Conservation (phyloP, 345 rosid species). For the Odontarrhena argentea region DNA sequence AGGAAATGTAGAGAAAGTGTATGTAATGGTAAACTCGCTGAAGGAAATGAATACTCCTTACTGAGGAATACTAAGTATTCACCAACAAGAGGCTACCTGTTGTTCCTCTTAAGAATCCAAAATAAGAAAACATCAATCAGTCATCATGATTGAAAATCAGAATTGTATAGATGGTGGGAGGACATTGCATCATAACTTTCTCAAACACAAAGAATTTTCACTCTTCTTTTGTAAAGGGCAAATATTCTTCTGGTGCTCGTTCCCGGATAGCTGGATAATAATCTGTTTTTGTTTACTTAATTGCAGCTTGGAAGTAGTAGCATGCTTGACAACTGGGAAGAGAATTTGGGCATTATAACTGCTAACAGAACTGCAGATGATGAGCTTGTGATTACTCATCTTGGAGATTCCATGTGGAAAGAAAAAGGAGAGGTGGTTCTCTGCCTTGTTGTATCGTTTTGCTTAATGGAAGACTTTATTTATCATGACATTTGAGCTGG, state of each 20-base stretch:
- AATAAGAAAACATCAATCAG: neutral
- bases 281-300: slow-evolving; percentile 22
- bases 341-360: slow-evolving; percentile 92
- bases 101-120: neutral
- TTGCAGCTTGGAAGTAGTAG: slow-evolving; percentile 62
- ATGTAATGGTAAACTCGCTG: neutral
- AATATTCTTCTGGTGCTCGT: slow-evolving; percentile 16
- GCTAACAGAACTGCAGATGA: slow-evolving; percentile 98
- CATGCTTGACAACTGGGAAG: slow-evolving; percentile 99
- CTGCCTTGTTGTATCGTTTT: slow-evolving; percentile 21
- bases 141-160: neutral
- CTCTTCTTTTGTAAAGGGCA: slow-evolving; percentile 11
- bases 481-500: slow-evolving; percentile 36
- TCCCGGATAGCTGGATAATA: neutral
- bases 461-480: slow-evolving; percentile 18
- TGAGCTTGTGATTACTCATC: slow-evolving; percentile 91
- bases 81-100: neutral
- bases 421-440: slow-evolving; percentile 85
- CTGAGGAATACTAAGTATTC: neutral
- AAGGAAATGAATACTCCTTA: neutral
- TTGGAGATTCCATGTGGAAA: slow-evolving; percentile 98
- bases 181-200: neutral
- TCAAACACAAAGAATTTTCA: slow-evolving; percentile 6
- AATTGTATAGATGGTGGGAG: neutral
- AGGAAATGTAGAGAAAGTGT: neutral